Percentiles rank a stretch among this genome's conserved stretches.
Evolutionary conservation across 1,284 basidiomycete genomes (phyloP).

Genomic region (Cerioporus squamosus): DNA sequence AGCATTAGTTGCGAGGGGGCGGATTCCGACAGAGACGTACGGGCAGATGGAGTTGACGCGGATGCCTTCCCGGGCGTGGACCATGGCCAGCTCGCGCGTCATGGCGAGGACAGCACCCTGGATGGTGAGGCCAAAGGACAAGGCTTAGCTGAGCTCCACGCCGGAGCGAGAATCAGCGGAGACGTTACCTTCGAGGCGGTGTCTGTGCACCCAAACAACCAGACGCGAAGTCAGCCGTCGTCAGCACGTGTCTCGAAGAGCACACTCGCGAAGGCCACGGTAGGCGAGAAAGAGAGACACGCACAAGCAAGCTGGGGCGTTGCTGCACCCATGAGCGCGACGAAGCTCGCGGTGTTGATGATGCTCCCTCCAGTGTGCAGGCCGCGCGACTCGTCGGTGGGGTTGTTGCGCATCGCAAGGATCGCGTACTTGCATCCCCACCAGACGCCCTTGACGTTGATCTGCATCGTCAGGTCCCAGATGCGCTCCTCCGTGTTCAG

Average conservation of each 20-base stretch:
- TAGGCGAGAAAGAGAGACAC: constrained; percentile 38
- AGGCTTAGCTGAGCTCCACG: not conserved
- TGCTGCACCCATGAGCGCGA: constrained; percentile 91
- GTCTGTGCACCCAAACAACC: constrained; percentile 46
- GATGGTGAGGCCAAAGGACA: no score
- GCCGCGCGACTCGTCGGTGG: constrained; percentile 79
- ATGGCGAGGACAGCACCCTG: constrained; percentile 96
- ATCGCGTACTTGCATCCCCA: constrained; percentile 98
- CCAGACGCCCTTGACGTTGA: constrained; percentile 99
- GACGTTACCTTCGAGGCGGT: constrained; percentile 77
- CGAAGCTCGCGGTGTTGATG: constrained; percentile 97
- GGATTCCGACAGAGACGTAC: constrained; percentile 50
- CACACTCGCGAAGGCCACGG: not conserved
- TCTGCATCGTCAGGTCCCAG: constrained; percentile 93
- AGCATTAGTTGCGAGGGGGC: not conserved
- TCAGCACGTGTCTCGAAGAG: not conserved
- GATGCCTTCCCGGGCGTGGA: constrained; percentile 96
- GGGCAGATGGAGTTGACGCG: constrained; percentile 95
- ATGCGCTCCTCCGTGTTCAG: constrained; percentile 95
- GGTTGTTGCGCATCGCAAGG: constrained; percentile 92
- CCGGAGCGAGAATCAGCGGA: not conserved
- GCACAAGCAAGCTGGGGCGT: constrained; percentile 95
- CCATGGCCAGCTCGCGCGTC: constrained; percentile 96
- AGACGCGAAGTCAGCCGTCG: not conserved
- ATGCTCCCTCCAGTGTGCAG: constrained; percentile 88